These are phyloP conservation scores for Nannizziopsis arthrosporioides DNA, from an alignment of 2,329 filamentous ascomycete species.

Conservation along the genomic window DNA sequence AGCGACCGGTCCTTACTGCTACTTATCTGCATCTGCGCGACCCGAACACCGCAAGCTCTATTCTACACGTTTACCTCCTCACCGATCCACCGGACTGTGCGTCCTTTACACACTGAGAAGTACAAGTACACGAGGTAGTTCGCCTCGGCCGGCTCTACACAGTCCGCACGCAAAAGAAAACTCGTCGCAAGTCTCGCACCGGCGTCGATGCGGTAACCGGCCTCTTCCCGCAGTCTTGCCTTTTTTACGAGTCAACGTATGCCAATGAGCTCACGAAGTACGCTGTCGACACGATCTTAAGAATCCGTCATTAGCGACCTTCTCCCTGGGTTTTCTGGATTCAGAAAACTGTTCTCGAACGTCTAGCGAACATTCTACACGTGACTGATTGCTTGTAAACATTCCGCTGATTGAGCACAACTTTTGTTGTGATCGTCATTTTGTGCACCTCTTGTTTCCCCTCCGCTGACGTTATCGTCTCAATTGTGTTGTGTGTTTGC, in stretches of 20 bases:
- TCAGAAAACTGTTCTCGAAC: conserved; percentile 4
- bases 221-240: background rate
- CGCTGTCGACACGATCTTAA: conserved; percentile 8
- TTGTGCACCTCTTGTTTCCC: background rate
- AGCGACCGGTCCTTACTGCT: background rate
- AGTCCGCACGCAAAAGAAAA: no score
- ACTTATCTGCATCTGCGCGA: background rate
- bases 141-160: no score
- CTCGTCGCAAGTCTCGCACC: background rate
- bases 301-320: conserved; percentile 19
- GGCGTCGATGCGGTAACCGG: conserved; percentile 1
- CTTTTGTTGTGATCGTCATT: background rate
- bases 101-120: no score
- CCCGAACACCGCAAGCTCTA: no score
- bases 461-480: background rate
- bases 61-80: no score
- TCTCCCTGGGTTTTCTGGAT: conserved; percentile 1
- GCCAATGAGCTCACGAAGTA: conserved; percentile 14
- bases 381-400: conserved; percentile 1
- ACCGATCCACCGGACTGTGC: no score
- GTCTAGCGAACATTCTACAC: conserved; percentile 3
- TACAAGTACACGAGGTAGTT: no score
- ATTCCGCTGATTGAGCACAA: background rate
- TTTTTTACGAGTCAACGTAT: conserved; percentile 11
- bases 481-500: conserved; percentile 5